These are phyloP conservation scores for Glarea lozoyensis DNA, from an alignment of 495 filamentous ascomycete species.

Conservation along the genomic window DNA sequence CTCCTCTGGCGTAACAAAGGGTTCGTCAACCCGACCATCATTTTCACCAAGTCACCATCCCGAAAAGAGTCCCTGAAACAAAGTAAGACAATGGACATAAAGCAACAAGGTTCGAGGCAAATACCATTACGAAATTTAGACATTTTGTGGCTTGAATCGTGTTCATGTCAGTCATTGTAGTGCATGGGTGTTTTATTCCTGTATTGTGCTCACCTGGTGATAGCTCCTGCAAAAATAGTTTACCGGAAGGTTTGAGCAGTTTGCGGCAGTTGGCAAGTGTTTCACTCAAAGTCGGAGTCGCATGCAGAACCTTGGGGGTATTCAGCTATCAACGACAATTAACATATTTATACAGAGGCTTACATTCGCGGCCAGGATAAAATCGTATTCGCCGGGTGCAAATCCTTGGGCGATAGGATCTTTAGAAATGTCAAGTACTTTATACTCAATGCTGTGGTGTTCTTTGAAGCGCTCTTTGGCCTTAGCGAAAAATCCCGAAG, in stretches of 20 bases:
- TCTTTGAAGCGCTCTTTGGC: constrained; percentile 19
- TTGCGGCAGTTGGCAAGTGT: constrained; percentile 5
- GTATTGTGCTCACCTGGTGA: no score
- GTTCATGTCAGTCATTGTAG: no score
- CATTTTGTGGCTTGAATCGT: no score
- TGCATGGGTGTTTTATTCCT: no score
- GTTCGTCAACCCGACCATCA: constrained; percentile 1
- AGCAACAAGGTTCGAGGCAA: no score
- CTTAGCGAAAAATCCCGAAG: constrained; percentile 38
- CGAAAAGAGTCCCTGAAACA: background rate
- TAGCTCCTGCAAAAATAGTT: constrained; percentile 4
- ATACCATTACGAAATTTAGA: no score
- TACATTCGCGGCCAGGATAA: constrained; percentile 21
- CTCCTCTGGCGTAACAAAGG: background rate
- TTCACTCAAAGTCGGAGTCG: constrained; percentile 15
- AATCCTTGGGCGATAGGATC: constrained; percentile 26
- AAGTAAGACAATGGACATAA: no score
- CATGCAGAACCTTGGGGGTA: constrained; percentile 20
- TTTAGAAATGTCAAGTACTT: constrained; percentile 14
- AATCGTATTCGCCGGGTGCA: constrained; percentile 19
- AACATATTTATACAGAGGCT: background rate
- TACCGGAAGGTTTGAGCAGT: background rate
- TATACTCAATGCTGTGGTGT: constrained; percentile 15
- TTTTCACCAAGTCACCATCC: constrained; percentile 3
- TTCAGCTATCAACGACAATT: background rate